Evolutionary conservation across 352 stramenopile genomes (phyloP), one percentile per base, ranked within the genome.

Genomic region (Paralagenidium karlingii): DNA sequence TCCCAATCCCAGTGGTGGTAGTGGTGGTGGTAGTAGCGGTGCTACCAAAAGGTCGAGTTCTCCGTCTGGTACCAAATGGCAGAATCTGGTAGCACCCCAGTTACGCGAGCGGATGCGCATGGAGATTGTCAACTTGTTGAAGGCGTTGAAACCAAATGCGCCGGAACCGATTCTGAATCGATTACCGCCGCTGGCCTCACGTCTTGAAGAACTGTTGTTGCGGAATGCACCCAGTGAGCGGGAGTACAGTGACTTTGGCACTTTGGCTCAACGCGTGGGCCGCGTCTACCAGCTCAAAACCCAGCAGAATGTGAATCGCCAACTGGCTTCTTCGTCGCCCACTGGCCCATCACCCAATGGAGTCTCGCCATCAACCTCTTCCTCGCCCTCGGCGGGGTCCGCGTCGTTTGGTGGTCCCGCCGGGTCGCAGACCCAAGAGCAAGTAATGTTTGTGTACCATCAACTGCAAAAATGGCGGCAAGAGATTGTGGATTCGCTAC

Each of bases 161-260:
- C 86, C 90, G 6, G 56, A 88, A 31, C 94, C 96, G 58, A 96
- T 96, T 79, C 62, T 98, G 30, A 74, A 94, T 32, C 96, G 96
- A 31, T 57, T 99, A 19, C 92, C 93, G 2, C 82, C 94, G 25
- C 94, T 99, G 73, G 94, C 94, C 3, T 90, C 93, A 39, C 75
- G 93, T 34, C 82, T 99, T 55, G 94, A 99, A 47, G 89, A 98
- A 51, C 80, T 79, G 34, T 68, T 99, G 21, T 97, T 97, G 50
- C 73, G 67, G 36, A 32, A 75, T 46, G 57, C 94, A 29, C 33
- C 55, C 49, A 58, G 61, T 54, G 53, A 95, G 54, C 64, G 73
- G 15, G 88, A 97, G 47, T 98, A 98, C 61, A 79, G 79, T 51
- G 82, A 99, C 58, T 55, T 63, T 16, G 54, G 55, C 12, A 98